Percentiles rank a stretch among this genome's conserved stretches.
Conservation (phyloP, 371 early-diverging fungal genomes). For the Saksenaea vasiformis region DNA sequence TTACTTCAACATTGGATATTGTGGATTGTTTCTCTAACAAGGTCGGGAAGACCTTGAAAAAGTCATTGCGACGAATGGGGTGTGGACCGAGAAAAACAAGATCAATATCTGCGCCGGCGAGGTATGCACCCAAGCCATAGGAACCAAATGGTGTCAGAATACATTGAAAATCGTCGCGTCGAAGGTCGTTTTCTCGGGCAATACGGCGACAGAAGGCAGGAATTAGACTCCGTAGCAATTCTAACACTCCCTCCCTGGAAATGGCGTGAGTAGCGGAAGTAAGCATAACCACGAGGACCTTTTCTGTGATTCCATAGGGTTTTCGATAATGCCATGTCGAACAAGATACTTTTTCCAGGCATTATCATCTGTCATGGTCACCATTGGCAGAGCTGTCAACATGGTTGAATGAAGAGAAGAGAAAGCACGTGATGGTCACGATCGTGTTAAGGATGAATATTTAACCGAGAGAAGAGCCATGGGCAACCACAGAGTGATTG, state of each 20-base stretch:
- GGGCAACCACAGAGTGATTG: too few species aligned
- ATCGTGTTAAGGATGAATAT: too few species aligned
- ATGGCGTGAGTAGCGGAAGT: not conserved
- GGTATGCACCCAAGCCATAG: constrained; percentile 37
- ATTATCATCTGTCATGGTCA: not conserved
- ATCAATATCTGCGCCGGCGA: constrained; percentile 38
- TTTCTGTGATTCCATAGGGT: not conserved
- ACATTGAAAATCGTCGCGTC: constrained; percentile 15
- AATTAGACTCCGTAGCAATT: constrained; percentile 9
- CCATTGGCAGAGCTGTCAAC: not conserved
- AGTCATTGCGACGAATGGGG: constrained; percentile 20
- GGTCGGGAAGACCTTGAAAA: constrained; percentile 23
- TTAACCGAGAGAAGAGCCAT: too few species aligned
- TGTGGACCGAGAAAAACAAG: constrained; percentile 29
- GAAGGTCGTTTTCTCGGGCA: constrained; percentile 2
- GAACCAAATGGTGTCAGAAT: constrained; percentile 41
- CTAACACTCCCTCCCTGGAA: constrained; percentile 13
- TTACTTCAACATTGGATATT: constrained; percentile 33
- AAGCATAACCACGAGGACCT: not conserved
- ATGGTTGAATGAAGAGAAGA: too few species aligned
- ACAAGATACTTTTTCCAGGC: not conserved
- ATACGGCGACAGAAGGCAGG: constrained; percentile 6
- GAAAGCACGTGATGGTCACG: too few species aligned
- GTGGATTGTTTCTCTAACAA: constrained; percentile 20
- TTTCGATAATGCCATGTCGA: constrained; percentile 6